Percentiles rank a stretch among this genome's conserved stretches.
Evolutionary conservation across 2,329 filamentous ascomycete genomes (phyloP).

Genomic region (Diaporthe amygdali): DNA sequence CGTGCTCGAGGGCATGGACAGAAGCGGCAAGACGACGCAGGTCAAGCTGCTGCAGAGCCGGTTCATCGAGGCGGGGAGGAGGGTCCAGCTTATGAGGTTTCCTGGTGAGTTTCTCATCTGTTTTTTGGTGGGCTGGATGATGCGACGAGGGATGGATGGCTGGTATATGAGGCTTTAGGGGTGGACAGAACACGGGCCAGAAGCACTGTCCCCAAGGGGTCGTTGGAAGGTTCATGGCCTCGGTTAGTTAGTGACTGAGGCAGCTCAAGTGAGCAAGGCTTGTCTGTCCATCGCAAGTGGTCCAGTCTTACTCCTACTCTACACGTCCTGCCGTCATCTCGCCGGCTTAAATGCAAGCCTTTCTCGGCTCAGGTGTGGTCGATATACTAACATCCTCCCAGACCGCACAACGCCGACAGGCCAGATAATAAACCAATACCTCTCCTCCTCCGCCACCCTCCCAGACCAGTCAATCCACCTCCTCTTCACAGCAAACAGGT

Average conservation of each 20-base stretch:
- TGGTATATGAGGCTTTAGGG: not conserved
- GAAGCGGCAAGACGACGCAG: constrained; percentile 92
- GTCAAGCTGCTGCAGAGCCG: constrained; percentile 70
- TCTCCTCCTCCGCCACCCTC: constrained; percentile 76
- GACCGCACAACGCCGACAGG: constrained; percentile 86
- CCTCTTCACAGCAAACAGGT: constrained; percentile 88
- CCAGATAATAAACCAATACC: constrained; percentile 83
- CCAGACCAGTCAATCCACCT: constrained; percentile 85
- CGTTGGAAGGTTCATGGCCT: no score
- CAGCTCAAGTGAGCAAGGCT: not conserved
- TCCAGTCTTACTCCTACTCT: not conserved
- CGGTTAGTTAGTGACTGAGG: not conserved
- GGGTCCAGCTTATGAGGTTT: constrained; percentile 61
- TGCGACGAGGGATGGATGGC: not conserved
- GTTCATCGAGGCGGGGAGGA: constrained; percentile 52
- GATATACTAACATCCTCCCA: constrained; percentile 37
- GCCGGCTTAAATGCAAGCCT: not conserved
- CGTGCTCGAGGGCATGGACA: constrained; percentile 86
- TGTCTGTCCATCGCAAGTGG: not conserved
- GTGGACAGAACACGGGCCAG: not conserved
- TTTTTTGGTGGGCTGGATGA: not conserved
- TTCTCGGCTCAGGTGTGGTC: not conserved
- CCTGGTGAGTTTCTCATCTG: constrained; percentile 50
- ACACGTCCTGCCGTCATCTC: not conserved
- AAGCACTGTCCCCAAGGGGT: not conserved